Conservation (phyloP, 2,329 filamentous ascomycete genomes). For the Scedosporium dehoogii region DNA sequence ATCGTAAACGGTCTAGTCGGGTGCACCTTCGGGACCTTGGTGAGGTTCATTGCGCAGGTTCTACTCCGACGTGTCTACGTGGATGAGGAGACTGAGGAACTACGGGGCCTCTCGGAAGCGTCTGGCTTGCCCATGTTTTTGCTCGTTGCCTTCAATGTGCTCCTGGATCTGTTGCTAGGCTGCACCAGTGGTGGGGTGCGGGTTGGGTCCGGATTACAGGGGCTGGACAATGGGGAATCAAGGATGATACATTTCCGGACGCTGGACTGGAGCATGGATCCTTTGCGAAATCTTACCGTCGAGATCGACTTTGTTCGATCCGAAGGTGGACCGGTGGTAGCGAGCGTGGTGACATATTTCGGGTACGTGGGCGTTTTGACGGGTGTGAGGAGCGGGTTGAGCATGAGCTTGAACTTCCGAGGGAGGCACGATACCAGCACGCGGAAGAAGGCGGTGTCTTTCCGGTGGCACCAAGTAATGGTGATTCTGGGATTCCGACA, state of each 20-base stretch:
- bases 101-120: slow-evolving; percentile 44
- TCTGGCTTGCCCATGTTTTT: slow-evolving; percentile 46
- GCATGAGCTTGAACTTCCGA: slow-evolving; percentile 37
- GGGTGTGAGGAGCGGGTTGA: slow-evolving; percentile 32
- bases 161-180: slow-evolving; percentile 54
- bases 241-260: slow-evolving; percentile 44
- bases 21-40: slow-evolving; percentile 12
- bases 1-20: slow-evolving; percentile 24
- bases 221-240: slow-evolving; percentile 11
- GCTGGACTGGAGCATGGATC: slow-evolving; percentile 45
- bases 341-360: slow-evolving; percentile 35
- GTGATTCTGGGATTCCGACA: slow-evolving; percentile 15
- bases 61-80: slow-evolving; percentile 40
- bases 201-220: slow-evolving; percentile 3
- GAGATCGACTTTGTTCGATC: slow-evolving; percentile 37
- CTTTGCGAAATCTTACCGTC: slow-evolving; percentile 36
- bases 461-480: slow-evolving; percentile 18
- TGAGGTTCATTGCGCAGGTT: slow-evolving; percentile 29
- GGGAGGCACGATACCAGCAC: slow-evolving; percentile 19
- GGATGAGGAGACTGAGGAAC: slow-evolving; percentile 48
- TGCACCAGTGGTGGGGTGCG: slow-evolving; percentile 44
- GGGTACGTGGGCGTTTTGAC: slow-evolving; percentile 40
- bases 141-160: slow-evolving; percentile 51
- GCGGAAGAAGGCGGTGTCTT: slow-evolving; percentile 10
- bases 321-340: slow-evolving; percentile 24